Conservation (phyloP, 805 yeast species). For the Metschnikowia lunata region DNA sequence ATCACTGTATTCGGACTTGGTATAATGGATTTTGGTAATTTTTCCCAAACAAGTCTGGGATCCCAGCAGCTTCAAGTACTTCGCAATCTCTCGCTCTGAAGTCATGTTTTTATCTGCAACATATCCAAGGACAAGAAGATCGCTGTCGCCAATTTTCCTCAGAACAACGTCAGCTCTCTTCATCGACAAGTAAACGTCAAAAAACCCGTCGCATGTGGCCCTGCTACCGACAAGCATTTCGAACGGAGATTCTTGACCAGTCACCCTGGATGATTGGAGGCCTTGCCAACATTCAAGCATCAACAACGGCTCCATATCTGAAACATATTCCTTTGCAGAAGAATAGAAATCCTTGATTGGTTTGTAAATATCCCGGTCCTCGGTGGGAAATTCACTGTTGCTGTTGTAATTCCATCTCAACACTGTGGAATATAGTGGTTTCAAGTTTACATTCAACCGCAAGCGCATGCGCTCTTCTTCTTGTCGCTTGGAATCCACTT, state of each 20-base stretch:
- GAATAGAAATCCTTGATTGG: constrained; percentile 54
- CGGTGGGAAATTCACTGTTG: constrained; percentile 55
- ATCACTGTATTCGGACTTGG: constrained; percentile 65
- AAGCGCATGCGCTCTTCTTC: constrained; percentile 77
- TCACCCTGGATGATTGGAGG: constrained; percentile 65
- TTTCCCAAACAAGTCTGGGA: constrained; percentile 72
- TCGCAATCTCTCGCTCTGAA: constrained; percentile 18
- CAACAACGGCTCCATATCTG: constrained; percentile 72
- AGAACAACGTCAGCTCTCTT: constrained; percentile 49
- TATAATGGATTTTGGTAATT: constrained; percentile 64
- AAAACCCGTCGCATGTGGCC: constrained; percentile 78
- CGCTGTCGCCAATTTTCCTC: constrained; percentile 65
- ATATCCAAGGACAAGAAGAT: constrained; percentile 58
- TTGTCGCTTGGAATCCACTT: constrained; percentile 34
- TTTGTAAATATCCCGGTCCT: constrained; percentile 36
- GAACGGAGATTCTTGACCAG: constrained; percentile 59
- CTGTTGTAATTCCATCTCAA: constrained; percentile 73
- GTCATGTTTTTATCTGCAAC: constrained; percentile 19
- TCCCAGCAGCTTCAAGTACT: constrained; percentile 26
- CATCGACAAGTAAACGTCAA: constrained; percentile 77
- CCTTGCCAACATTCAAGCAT: constrained; percentile 94
- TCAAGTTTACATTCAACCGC: constrained; percentile 72
- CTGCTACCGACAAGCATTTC: constrained; percentile 71
- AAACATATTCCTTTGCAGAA: constrained; percentile 61
- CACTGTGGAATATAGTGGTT: constrained; percentile 65